phyloP scores from a whole-genome alignment of 2,329 filamentous ascomycete species.

The Graphiopsis chlorocephala region DNA sequence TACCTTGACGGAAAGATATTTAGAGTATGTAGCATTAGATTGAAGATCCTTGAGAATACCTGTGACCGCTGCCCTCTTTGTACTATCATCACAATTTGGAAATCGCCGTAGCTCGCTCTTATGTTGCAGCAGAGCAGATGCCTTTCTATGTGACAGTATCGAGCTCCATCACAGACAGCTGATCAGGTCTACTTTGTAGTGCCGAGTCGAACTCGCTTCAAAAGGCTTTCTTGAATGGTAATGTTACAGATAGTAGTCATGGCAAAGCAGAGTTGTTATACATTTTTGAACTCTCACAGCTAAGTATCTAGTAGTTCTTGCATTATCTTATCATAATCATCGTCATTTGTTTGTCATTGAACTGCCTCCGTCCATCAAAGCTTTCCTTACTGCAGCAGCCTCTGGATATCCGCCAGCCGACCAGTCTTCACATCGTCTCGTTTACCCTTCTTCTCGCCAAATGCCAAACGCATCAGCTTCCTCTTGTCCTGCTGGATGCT shows the following conservation, averaged over 20 bases:
- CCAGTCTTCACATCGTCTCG: constrained; percentile 53
- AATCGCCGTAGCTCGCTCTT: no score
- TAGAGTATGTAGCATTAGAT: background rate
- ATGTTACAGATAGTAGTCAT: no score
- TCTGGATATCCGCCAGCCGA: constrained; percentile 43
- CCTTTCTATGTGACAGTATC: no score
- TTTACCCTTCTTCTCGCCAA: constrained; percentile 65
- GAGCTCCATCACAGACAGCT: no score
- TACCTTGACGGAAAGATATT: background rate
- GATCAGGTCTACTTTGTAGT: no score
- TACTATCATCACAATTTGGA: no score
- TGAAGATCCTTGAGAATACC: background rate
- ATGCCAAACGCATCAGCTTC: constrained; percentile 72
- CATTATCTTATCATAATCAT: background rate
- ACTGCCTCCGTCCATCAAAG: background rate
- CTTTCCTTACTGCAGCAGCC: constrained; percentile 31
- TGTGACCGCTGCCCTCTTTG: no score
- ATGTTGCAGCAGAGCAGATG: no score
- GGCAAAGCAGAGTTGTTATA: no score
- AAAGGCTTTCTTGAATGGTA: no score
- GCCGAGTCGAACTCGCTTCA: no score
- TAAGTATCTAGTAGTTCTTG: background rate
- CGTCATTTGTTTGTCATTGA: background rate
- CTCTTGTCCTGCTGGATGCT: constrained; percentile 77
- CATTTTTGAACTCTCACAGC: background rate